Percentiles rank a stretch among this genome's conserved stretches.
These are phyloP conservation scores for Agaricus subrufescens DNA, from an alignment of 768 basidiomycete genomes.

Conservation along the genomic window DNA sequence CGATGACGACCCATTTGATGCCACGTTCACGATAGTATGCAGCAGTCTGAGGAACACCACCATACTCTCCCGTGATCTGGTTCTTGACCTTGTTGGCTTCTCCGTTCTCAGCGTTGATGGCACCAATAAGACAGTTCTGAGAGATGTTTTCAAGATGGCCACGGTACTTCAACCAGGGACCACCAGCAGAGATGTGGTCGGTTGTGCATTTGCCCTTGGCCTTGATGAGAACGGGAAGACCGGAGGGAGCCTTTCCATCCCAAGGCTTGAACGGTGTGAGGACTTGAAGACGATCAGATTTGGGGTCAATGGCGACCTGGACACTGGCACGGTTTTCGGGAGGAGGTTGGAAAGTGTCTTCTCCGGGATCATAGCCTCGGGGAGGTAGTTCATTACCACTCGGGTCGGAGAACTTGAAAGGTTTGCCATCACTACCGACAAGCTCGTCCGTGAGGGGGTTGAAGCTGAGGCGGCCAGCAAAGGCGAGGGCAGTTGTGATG, in stretches of 20 bases:
- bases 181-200: constrained; percentile 95
- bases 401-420: constrained; percentile 96
- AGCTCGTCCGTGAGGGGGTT: constrained; percentile 94
- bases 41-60: constrained; percentile 78
- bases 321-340: constrained; percentile 82
- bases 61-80: constrained; percentile 83
- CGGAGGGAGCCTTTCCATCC: constrained; percentile 88
- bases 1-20: constrained; percentile 96
- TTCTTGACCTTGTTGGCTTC: constrained; percentile 97
- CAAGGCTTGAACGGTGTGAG: constrained; percentile 86
- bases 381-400: constrained; percentile 91
- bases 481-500: constrained; percentile 94
- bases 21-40: constrained; percentile 86
- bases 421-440: constrained; percentile 86
- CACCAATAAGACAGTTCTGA: constrained; percentile 97
- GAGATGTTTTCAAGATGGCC: constrained; percentile 99
- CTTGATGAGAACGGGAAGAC: constrained; percentile 95
- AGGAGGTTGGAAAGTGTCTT: constrained; percentile 96
- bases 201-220: constrained; percentile 99
- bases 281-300: constrained; percentile 87
- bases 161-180: constrained; percentile 99
- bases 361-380: constrained; percentile 91
- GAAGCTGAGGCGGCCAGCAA: constrained; percentile 91
- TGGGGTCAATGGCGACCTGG: constrained; percentile 79
- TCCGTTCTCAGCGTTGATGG: constrained; percentile 92